Evolutionary conservation across 805 yeast genomes (phyloP).

Genomic region (Candida sithepensis): DNA sequence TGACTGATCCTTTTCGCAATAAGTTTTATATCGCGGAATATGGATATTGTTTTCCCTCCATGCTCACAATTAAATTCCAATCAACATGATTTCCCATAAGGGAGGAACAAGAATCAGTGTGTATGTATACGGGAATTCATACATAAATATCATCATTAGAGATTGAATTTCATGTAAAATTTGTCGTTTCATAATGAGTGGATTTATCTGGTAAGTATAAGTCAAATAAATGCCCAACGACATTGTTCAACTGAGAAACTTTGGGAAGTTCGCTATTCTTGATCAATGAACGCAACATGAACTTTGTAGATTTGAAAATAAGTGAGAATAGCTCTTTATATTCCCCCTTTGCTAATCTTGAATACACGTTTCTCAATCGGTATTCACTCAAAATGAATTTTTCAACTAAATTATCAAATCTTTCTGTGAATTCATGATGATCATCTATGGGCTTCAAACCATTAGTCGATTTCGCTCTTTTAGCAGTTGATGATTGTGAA

Average conservation of each 20-base stretch:
- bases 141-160: no score
- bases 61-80: no score
- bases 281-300: slow-evolving; percentile 31
- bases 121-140: no score
- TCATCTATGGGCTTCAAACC: neutral
- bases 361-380: slow-evolving; percentile 31
- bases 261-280: slow-evolving; percentile 18
- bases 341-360: slow-evolving; percentile 22
- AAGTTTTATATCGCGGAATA: no score
- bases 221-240: slow-evolving; percentile 33
- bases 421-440: slow-evolving; percentile 6
- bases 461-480: neutral
- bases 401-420: slow-evolving; percentile 23
- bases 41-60: no score
- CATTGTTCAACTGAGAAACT: slow-evolving; percentile 32
- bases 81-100: no score
- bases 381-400: slow-evolving; percentile 35
- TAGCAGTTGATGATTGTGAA: neutral
- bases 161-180: neutral
- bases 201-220: neutral
- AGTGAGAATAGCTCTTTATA: slow-evolving; percentile 34
- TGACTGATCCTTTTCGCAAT: no score
- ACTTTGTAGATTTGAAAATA: slow-evolving; percentile 35
- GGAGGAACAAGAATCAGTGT: no score
- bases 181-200: neutral